Base-by-base conservation (phyloP, 106 monocot genomes). In the Amphibolis antarctica region DNA sequence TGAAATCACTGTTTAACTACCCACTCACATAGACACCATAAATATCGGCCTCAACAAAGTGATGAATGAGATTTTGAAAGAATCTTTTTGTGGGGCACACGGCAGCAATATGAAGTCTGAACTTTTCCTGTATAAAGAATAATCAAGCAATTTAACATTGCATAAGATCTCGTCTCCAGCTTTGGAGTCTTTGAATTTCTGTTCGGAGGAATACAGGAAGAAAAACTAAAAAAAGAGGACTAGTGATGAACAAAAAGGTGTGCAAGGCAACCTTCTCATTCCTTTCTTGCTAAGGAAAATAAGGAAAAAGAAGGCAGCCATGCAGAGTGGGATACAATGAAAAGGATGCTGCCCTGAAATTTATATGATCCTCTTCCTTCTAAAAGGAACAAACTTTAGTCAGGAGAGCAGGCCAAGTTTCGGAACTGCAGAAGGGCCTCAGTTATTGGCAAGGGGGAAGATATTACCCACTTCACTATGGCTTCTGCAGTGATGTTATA, bases 71-170 rank as follows among this genome's bases (percentile, higher is more conserved):
- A 36, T 36, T n/a, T n/a, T n/a, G n/a, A n/a, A 36, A 36, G 36
- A 36, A 4, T 36, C 36, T 36, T 36, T 36, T 36, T 2, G 2
- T 2, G 36, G 36, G 36, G 36, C 7, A 36, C 4, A 36, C 4
- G 7, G 36, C 36, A 36, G 36, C 36, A 36, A n/a, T 36, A 7
- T 36, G 36, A 36, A 36, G 7, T 36, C 36, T 12, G 49, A 5
- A 49, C 26, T 15, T 58, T 30, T 28, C 28, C 28, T 17, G 15
- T 30, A 17, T 19, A 61, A 61, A 36, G 12, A 61, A 42, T 61
- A 61, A 61, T 61, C 17, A 61, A 61, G 44, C 60, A 61, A 60
- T 60, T 60, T 14, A 9, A 43, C 21, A 61, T 61, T 42, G 29
- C 60, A 61, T 43, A 61, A 61, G 10, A 36, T 36, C 60, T 42